Evolutionary conservation across 768 basidiomycete species (phyloP).

Genomic region (Rubroboletus pulcherrimus): DNA sequence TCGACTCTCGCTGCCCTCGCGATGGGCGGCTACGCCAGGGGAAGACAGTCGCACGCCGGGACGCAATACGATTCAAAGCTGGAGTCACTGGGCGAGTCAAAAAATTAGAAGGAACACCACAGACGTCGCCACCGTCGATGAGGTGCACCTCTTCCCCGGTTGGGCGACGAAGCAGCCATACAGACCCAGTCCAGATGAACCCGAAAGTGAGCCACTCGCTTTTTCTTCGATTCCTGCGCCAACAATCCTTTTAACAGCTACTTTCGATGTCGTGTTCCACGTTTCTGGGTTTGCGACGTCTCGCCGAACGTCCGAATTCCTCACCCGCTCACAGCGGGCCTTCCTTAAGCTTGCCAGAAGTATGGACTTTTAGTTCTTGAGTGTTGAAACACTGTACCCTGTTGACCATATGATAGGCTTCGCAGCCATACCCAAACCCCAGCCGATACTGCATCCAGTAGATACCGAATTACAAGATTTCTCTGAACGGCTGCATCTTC

Average conservation of each 20-base stretch:
- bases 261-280: conserved; percentile 70
- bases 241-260: conserved; percentile 29
- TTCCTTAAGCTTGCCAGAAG: conserved; percentile 78
- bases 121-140: conserved; percentile 36
- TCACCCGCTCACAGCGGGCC: conserved; percentile 70
- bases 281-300: conserved; percentile 75
- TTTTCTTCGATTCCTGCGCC: not conserved
- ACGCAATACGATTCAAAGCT: conserved; percentile 36
- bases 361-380: conserved; percentile 25
- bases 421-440: conserved; percentile 66
- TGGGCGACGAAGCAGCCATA: conserved; percentile 65
- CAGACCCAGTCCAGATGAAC: conserved; percentile 16
- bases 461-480: conserved; percentile 32
- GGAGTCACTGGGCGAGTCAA: conserved; percentile 64
- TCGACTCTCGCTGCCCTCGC: conserved; percentile 25
- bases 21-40: conserved; percentile 12
- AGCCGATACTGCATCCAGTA: conserved; percentile 17
- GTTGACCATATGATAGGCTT: conserved; percentile 47
- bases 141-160: conserved; percentile 68
- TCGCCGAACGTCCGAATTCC: conserved; percentile 52
- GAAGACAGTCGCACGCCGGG: conserved; percentile 23
- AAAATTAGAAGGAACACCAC: conserved; percentile 39
- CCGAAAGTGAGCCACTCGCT: conserved; percentile 22
- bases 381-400: not conserved
- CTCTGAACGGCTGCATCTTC: conserved; percentile 35